phyloP scores from a whole-genome alignment of 2,329 filamentous ascomycete species.

The Alternaria solani region DNA sequence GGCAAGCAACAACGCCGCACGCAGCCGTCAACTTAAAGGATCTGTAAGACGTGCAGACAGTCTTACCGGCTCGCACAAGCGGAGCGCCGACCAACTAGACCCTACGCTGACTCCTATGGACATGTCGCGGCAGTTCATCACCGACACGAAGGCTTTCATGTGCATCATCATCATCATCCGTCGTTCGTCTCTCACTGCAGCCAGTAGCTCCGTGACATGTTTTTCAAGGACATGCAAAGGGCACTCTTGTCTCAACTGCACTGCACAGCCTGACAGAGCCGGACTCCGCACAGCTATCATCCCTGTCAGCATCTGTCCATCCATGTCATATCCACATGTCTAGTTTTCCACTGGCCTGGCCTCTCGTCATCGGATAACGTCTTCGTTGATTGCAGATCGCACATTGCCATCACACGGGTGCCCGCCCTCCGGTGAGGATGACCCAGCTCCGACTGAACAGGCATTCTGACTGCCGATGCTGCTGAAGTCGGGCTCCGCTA shows the following conservation, averaged over 20 bases:
- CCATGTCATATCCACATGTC: slow-evolving; percentile 24
- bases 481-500: background rate
- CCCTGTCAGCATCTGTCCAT: slow-evolving; percentile 22
- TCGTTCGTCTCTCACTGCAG: slow-evolving; percentile 1
- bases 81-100: slow-evolving; percentile 22
- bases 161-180: slow-evolving; percentile 4
- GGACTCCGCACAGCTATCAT: slow-evolving; percentile 3
- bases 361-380: background rate
- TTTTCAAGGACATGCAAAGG: background rate
- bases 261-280: slow-evolving; percentile 5
- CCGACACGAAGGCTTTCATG: slow-evolving; percentile 1
- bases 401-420: background rate
- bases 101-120: slow-evolving; percentile 11
- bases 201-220: slow-evolving; percentile 1
- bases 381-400: background rate
- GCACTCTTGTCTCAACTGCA: background rate
- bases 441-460: background rate
- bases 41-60: slow-evolving; percentile 29
- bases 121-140: slow-evolving; percentile 2
- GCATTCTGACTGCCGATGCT: background rate
- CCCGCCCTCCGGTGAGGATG: background rate
- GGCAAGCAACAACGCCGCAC: slow-evolving; percentile 34
- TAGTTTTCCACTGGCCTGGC: slow-evolving; percentile 22
- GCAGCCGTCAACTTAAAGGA: slow-evolving; percentile 26
- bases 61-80: slow-evolving; percentile 38